Evolutionary conservation across 148 eudicot genomes (phyloP).

Genomic region (Bassia scoparia): DNA sequence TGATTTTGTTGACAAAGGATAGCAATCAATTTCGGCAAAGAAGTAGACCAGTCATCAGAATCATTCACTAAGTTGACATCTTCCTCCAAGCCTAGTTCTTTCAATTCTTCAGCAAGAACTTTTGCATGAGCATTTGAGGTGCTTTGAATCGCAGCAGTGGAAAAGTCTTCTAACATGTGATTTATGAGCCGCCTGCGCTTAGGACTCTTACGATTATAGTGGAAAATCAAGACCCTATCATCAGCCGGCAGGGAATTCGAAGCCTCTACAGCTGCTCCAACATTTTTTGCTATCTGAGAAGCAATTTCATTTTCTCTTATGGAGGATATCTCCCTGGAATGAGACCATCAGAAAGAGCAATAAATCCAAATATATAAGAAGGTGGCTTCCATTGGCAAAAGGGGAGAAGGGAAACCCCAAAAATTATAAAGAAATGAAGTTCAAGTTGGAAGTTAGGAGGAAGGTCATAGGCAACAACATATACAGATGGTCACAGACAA

Average conservation of each 20-base stretch:
- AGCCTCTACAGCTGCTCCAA: constrained; percentile 85
- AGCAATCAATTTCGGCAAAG: constrained; percentile 83
- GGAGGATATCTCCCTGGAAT: constrained; percentile 69
- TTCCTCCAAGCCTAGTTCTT: constrained; percentile 31
- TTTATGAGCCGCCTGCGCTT: constrained; percentile 75
- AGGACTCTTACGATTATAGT: constrained; percentile 70
- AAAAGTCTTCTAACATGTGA: constrained; percentile 37
- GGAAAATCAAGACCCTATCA: constrained; percentile 45
- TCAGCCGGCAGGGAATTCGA: constrained; percentile 55
- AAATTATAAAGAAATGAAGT: too few species aligned
- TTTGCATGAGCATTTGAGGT: constrained; percentile 35
- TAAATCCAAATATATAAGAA: too few species aligned
- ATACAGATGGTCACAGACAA: not conserved
- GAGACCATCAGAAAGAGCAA: constrained; percentile 12
- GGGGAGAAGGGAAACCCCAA: not conserved
- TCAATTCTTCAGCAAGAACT: constrained; percentile 39
- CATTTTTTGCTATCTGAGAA: constrained; percentile 68
- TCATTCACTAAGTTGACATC: constrained; percentile 35
- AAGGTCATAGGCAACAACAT: too few species aligned
- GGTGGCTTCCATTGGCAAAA: not conserved
- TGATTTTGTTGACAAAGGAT: constrained; percentile 79
- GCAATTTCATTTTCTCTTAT: constrained; percentile 74
- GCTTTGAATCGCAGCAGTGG: constrained; percentile 28
- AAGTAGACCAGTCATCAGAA: constrained; percentile 56
- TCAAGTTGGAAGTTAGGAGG: too few species aligned